Evolutionary conservation across 192 early-diverging fungal genomes (phyloP).

Genomic region (Backusella liffmaniae): DNA sequence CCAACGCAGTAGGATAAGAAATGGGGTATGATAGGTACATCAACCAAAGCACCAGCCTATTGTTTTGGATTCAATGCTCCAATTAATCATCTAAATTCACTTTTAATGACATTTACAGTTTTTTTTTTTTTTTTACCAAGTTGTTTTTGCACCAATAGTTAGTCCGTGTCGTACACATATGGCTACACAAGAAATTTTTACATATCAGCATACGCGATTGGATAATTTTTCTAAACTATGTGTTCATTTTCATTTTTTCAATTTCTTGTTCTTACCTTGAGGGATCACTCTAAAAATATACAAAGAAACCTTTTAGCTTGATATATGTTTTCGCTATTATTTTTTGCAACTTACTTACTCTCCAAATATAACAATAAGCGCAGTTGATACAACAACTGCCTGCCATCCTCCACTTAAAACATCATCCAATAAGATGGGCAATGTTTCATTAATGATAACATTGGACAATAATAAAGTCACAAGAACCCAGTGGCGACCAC

Average conservation of each 20-base stretch:
- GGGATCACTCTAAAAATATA: slow-evolving; percentile 66
- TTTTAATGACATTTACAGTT: not conserved
- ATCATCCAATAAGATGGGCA: slow-evolving; percentile 82
- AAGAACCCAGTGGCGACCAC: slow-evolving; percentile 85
- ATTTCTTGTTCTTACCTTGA: slow-evolving; percentile 44
- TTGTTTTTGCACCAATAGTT: slow-evolving; percentile 84
- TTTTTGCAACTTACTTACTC: slow-evolving; percentile 54
- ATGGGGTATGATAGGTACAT: slow-evolving; percentile 67
- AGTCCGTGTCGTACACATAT: slow-evolving; percentile 90
- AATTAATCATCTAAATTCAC: not conserved
- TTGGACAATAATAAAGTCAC: slow-evolving; percentile 93
- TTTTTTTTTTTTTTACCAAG: slow-evolving; percentile 40
- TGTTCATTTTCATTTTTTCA: not conserved
- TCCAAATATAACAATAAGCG: slow-evolving; percentile 91
- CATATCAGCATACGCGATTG: not conserved
- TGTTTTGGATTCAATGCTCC: not conserved
- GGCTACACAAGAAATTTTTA: slow-evolving; percentile 40
- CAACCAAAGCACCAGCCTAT: slow-evolving; percentile 56
- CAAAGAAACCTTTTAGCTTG: not conserved
- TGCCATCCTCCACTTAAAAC: slow-evolving; percentile 72
- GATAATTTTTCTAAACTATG: not conserved
- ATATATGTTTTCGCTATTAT: not conserved
- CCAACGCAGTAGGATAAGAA: slow-evolving; percentile 82
- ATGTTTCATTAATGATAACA: slow-evolving; percentile 92
- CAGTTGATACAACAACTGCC: slow-evolving; percentile 87